Evolutionary conservation across 352 stramenopile species (phyloP), one percentile per base, ranked within the genome.

Genomic region (Phytophthora kernoviae): DNA sequence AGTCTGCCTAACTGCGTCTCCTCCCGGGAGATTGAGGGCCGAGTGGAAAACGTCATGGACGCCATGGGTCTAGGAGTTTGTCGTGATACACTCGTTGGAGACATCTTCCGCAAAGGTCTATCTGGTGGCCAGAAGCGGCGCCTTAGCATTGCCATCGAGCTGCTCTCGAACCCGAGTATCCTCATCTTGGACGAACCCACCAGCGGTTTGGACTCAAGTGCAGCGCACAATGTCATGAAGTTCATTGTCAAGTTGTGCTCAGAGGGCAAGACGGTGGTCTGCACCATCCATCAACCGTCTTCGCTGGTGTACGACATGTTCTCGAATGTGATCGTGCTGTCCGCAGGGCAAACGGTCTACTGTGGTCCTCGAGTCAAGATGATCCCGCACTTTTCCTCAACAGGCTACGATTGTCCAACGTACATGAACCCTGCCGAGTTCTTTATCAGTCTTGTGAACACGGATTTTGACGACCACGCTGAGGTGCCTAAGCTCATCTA

Each of bases 101-200:
- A 89, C 55, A 70, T 91, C 22, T 93, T 93, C 56, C 64, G 72
- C 30, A 85, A 91, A 48, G 88, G 88, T 7, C 62, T 96, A 7
- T 87, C 68, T 6, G 86, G 84, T 18, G 89, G 87, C 49, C 86
- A 96, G 42, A 91, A 93, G 41, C 68, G 83, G 2, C 75, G 89
- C 18, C 69, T 97, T 3, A 81, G 64, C 15, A 89, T 97, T 48
- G 90, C 72, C 4, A 78, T 96, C 14, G 88, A 94, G 54, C 60
- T 96, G 21, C 62, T 96, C 11, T 79, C 68, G 2, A 74, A 83
- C 50, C 88, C 90, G 14, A 71, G 60, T 0, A 76, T 96, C 17
- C 46, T 97, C 9, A 88, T 95, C 47, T 59, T 96, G 4, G 89
- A 96, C 50, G 84, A 96, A 54, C 82, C 86, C 8, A 91, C 82